phyloP scores from a whole-genome alignment of 139 green algal species.

The Chlorella sorokiniana region DNA sequence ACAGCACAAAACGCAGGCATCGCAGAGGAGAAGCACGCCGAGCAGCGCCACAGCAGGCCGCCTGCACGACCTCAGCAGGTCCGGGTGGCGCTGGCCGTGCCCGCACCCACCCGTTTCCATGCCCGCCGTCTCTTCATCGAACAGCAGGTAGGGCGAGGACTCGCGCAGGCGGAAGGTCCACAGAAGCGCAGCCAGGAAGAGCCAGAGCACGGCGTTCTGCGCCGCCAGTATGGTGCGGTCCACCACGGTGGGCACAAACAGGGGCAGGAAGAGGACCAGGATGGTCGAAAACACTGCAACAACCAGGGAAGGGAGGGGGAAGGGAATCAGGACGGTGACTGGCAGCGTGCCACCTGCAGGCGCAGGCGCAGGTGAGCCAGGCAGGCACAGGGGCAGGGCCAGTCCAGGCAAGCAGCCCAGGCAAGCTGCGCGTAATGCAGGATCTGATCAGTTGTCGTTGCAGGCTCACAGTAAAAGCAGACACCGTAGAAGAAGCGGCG shows the following conservation, averaged over 20 bases:
- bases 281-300: constrained; percentile 35
- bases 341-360: neutral
- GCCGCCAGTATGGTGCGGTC: constrained; percentile 34
- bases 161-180: constrained; percentile 61
- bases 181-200: constrained; percentile 46
- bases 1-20: neutral
- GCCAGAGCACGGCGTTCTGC: constrained; percentile 33
- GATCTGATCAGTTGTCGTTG: neutral
- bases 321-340: neutral
- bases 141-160: constrained; percentile 54
- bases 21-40: too few relatives aligned
- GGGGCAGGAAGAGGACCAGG: constrained; percentile 45
- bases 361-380: neutral
- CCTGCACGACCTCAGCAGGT: neutral
- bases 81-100: too few relatives aligned
- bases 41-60: too few relatives aligned
- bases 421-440: neutral
- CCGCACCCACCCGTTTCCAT: neutral
- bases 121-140: constrained; percentile 40
- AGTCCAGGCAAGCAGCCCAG: neutral
- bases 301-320: neutral
- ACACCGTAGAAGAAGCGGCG: constrained; percentile 60
- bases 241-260: constrained; percentile 48
- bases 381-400: neutral
- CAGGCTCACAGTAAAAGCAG: constrained; percentile 40